Conservation (phyloP, 495 filamentous ascomycete genomes). For the Bombardia bombarda region DNA sequence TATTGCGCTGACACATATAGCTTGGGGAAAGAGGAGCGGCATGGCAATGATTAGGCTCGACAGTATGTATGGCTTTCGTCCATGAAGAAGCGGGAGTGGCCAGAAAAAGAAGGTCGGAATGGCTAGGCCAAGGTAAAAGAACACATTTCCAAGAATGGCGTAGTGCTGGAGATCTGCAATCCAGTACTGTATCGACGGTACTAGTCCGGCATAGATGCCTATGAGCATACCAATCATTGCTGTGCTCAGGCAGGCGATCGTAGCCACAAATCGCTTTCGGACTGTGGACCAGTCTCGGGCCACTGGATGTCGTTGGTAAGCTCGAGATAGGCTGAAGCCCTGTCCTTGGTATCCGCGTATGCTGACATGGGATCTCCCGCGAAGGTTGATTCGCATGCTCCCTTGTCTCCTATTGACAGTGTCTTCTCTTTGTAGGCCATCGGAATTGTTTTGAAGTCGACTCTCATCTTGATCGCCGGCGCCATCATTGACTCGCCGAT, state of each 20-base stretch:
- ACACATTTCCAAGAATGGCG: conserved; percentile 63
- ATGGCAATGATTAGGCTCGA: conserved; percentile 56
- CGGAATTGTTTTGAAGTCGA: too few relatives aligned
- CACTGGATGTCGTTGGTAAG: conserved; percentile 44
- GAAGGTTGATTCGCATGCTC: conserved; percentile 23
- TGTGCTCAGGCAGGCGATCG: conserved; percentile 62
- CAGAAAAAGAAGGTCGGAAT: conserved; percentile 61
- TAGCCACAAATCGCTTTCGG: conserved; percentile 59
- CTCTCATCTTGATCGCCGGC: not conserved
- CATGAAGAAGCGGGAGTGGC: conserved; percentile 70
- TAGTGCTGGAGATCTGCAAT: conserved; percentile 58
- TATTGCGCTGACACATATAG: conserved; percentile 45
- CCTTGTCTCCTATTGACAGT: too few relatives aligned
- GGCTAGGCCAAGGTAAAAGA: conserved; percentile 59
- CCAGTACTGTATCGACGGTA: conserved; percentile 66
- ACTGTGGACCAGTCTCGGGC: conserved; percentile 57
- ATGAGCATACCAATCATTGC: conserved; percentile 58
- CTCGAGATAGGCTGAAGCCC: conserved; percentile 45
- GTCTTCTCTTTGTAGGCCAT: too few relatives aligned
- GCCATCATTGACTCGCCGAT: conserved; percentile 4
- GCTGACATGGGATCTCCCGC: conserved; percentile 32
- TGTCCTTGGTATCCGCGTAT: conserved; percentile 35
- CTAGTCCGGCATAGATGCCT: conserved; percentile 68
- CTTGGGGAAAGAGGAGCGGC: conserved; percentile 69
- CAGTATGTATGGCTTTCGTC: conserved; percentile 66